Conservation (phyloP, 139 green algal species). For the Astrephomene gubernaculifera region DNA sequence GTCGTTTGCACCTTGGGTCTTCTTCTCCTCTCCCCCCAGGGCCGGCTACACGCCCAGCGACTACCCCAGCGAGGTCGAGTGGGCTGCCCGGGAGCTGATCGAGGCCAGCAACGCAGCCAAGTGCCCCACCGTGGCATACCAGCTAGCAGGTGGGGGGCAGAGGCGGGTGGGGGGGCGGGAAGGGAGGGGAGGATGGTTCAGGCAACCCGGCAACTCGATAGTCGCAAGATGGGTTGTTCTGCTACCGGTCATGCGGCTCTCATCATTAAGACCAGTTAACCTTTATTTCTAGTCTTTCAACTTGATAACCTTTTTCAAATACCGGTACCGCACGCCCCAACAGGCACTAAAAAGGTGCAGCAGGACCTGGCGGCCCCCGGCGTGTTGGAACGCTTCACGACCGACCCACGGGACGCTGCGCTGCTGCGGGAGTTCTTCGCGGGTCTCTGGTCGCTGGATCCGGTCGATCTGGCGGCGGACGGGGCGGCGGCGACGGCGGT, state of each 20-base stretch:
- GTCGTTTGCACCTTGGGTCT: too few relatives aligned
- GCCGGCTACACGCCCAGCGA: conserved; percentile 94
- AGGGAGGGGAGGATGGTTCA: background rate
- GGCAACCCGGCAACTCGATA: too few relatives aligned
- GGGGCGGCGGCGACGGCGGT: conserved; percentile 52
- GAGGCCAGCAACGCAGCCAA: conserved; percentile 85
- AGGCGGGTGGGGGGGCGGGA: background rate
- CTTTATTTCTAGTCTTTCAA: too few relatives aligned
- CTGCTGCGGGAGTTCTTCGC: conserved; percentile 89
- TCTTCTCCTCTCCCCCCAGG: conserved; percentile 32
- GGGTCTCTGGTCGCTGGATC: conserved; percentile 92
- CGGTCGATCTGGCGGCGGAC: conserved; percentile 13
- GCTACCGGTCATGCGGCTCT: too few relatives aligned
- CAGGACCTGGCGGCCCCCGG: conserved; percentile 81
- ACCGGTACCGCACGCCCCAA: background rate
- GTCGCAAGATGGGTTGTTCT: too few relatives aligned
- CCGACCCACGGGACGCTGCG: background rate
- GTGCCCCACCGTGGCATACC: conserved; percentile 90
- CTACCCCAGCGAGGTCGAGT: conserved; percentile 88
- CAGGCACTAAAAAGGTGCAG: conserved; percentile 96
- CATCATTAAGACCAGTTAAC: too few relatives aligned
- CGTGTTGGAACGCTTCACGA: conserved; percentile 57
- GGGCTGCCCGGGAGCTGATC: conserved; percentile 81
- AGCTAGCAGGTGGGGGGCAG: conserved; percentile 82
- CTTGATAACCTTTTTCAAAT: too few relatives aligned